Conservation (phyloP, 169 alveolate species). For the Babesia microti region DNA sequence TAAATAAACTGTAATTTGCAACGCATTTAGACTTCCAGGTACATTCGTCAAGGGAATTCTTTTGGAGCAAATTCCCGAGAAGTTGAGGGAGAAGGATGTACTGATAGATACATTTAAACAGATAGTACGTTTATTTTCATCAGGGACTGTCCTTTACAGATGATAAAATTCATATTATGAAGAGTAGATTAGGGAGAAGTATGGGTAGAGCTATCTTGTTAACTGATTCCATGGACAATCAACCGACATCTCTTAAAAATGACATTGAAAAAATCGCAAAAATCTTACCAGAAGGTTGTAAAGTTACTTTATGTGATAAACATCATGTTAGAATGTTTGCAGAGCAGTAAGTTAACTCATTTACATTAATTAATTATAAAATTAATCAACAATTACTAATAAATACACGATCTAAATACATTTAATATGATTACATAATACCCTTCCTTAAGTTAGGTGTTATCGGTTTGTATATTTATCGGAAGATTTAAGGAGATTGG, state of each 20-base stretch:
- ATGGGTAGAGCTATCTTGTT: conserved; percentile 53
- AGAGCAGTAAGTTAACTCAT: conserved; percentile 59
- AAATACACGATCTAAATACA: no score
- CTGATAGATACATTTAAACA: no score
- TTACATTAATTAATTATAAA: no score
- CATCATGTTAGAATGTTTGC: conserved; percentile 61
- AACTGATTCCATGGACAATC: conserved; percentile 37
- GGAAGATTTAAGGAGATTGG: conserved; percentile 55
- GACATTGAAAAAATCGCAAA: conserved; percentile 24
- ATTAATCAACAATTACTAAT: no score
- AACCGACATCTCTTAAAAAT: conserved; percentile 8
- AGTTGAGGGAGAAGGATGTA: no score
- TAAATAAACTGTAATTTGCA: no score
- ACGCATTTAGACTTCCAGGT: no score
- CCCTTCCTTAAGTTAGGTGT: conserved; percentile 35
- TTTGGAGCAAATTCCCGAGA: no score
- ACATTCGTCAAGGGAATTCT: no score
- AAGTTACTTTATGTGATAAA: conserved; percentile 54
- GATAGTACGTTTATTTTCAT: no score
- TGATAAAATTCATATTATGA: conserved; percentile 58
- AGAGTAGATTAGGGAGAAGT: conserved; percentile 50
- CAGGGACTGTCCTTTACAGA: conserved; percentile 44
- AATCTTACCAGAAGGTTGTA: conserved; percentile 43
- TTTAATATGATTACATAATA: neutral
- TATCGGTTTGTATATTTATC: conserved; percentile 58